Conservation (phyloP, 768 basidiomycete genomes). For the Pleurotus cornucopiae region DNA sequence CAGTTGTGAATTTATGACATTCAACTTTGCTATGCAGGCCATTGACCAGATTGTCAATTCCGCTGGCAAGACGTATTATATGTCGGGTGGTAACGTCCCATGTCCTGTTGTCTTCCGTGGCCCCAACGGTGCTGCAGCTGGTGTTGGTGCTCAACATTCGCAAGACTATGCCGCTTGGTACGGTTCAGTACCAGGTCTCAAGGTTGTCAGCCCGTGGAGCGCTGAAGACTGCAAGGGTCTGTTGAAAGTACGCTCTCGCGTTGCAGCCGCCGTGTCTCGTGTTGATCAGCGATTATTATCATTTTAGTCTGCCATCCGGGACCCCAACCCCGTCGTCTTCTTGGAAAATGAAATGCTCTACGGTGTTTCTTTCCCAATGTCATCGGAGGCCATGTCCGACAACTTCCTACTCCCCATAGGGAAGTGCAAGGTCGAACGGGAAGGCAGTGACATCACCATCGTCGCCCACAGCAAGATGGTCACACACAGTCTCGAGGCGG, state of each 20-base stretch:
- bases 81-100: slow-evolving; percentile 98
- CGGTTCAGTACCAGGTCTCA: slow-evolving; percentile 88
- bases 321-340: slow-evolving; percentile 98
- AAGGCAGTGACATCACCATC: slow-evolving; percentile 90
- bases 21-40: slow-evolving; percentile 99
- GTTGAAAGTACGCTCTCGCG: slow-evolving; percentile 63
- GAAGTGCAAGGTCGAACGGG: slow-evolving; percentile 93
- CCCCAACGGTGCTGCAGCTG: slow-evolving; percentile 96
- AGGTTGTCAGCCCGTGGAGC: slow-evolving; percentile 96
- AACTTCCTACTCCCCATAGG: slow-evolving; percentile 95
- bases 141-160: slow-evolving; percentile 96
- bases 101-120: slow-evolving; percentile 99
- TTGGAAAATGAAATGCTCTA: slow-evolving; percentile 99
- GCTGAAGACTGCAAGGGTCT: slow-evolving; percentile 99
- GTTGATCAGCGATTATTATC: background rate
- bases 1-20: slow-evolving; percentile 99
- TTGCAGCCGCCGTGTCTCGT: background rate
- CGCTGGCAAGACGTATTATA: slow-evolving; percentile 99
- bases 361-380: slow-evolving; percentile 96
- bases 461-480: slow-evolving; percentile 99
- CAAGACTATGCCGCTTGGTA: slow-evolving; percentile 98
- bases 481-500: slow-evolving; percentile 89
- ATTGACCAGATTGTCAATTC: slow-evolving; percentile 99
- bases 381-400: slow-evolving; percentile 90
- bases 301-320: slow-evolving; percentile 85